Evolutionary conservation across 306 rosid species (phyloP), one percentile per base, ranked within the genome.

Genomic region (Acacia acuminata): DNA sequence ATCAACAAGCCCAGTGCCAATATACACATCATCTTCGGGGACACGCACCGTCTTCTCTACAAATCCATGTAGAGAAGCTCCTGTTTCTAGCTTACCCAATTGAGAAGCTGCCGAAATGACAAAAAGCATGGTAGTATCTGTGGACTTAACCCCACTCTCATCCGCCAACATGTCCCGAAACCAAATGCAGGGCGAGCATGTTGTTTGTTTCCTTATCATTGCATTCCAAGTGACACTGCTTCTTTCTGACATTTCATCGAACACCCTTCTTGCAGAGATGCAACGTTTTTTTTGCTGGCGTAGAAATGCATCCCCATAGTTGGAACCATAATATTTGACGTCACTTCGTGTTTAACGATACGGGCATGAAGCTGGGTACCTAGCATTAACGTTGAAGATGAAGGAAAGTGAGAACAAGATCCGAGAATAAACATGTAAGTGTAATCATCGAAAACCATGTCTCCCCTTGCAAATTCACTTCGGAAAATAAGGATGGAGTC

Each of bases 1-100:
- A 84, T 92, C 95, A 55, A 94, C 90, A 56, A 94, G 90, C 61
- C 93, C 88, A 16, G 98, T 91, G 42, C 97, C 98, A 27, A 92
- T 83, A 80, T 91, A 92, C 70, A 94, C 91, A 88, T 92, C 96
- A 81, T 77, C 71, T 79, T 90, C 93, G 53, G 92, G 86, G 66
- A 70, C 77, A 67, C 78, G n/a, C 43, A 87, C 51, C 20, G 84
- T 81, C 81, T 94, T 94, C 86, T 79, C 87, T 2, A 84, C 81
- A 85, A 90, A 88, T 13, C 92, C 97, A 71, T 94, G 98, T 55
- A 94, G 43, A 76, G 90, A 87, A 82, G 84, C 89, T 71, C 96
- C 94, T 1, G 86, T 87, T 78, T 90, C 93, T 73, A 88, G 42
- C 78, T 88, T 79, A 45, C 93, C 94, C 51, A 90, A 40, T 76